phyloP scores from a whole-genome alignment of 1,284 basidiomycete genomes.

The Ceratobasidium papillatum region DNA sequence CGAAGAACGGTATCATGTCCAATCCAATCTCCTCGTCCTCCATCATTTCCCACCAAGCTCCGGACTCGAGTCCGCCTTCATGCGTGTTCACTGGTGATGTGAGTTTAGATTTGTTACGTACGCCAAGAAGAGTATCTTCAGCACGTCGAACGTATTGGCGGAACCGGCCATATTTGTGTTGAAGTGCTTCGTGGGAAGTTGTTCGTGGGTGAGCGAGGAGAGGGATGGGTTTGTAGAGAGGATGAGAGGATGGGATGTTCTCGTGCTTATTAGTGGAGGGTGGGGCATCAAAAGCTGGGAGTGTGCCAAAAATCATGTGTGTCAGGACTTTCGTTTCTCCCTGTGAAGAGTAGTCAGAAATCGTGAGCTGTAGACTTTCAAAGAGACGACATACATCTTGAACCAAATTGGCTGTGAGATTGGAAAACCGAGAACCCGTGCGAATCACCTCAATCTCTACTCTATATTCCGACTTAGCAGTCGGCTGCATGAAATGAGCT shows the following conservation, averaged over 20 bases:
- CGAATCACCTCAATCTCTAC: constrained; percentile 60
- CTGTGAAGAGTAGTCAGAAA: constrained; percentile 50
- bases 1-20: constrained; percentile 63
- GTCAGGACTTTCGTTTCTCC: constrained; percentile 58
- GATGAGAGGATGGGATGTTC: constrained; percentile 52
- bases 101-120: constrained; percentile 49
- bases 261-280: constrained; percentile 16
- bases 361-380: not conserved
- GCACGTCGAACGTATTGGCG: constrained; percentile 53
- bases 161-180: constrained; percentile 52
- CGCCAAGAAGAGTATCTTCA: constrained; percentile 56
- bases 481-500: constrained; percentile 64
- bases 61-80: constrained; percentile 63
- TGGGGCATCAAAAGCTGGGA: constrained; percentile 50
- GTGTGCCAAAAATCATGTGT: constrained; percentile 65
- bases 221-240: constrained; percentile 65
- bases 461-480: constrained; percentile 55
- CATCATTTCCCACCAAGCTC: constrained; percentile 62
- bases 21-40: constrained; percentile 57
- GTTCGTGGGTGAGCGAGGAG: constrained; percentile 61
- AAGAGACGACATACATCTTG: constrained; percentile 58
- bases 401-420: constrained; percentile 63
- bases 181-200: constrained; percentile 47
- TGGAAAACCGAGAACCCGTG: constrained; percentile 61
- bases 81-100: constrained; percentile 5